Percentiles rank a stretch among this genome's conserved stretches.
phyloP scores from a whole-genome alignment of 2,329 filamentous ascomycete species.

The Hypoxylon sp. region DNA sequence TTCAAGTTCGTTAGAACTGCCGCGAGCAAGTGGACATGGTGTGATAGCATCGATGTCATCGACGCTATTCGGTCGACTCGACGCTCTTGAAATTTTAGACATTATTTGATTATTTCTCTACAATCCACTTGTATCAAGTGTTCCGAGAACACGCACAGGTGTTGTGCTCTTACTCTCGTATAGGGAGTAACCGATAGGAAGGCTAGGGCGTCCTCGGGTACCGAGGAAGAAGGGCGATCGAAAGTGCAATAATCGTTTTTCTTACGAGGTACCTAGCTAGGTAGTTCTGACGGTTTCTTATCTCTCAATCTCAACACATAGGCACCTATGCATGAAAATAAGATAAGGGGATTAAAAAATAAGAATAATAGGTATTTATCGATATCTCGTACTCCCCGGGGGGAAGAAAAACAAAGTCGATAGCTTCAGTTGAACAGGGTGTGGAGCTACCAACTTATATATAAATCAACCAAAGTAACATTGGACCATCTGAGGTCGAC shows the following conservation, averaged over 20 bases:
- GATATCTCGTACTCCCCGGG: background rate
- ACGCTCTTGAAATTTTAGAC: slow-evolving; percentile 34
- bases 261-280: too few species aligned
- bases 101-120: slow-evolving; percentile 24
- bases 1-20: slow-evolving; percentile 19
- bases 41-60: slow-evolving; percentile 56
- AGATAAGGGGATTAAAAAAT: slow-evolving; percentile 13
- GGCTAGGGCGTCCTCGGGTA: background rate
- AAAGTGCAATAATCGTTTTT: slow-evolving; percentile 7
- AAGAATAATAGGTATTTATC: background rate
- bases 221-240: background rate
- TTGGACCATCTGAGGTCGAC: slow-evolving; percentile 27
- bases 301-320: background rate
- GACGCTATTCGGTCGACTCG: slow-evolving; percentile 26
- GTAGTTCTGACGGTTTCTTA: slow-evolving; percentile 3
- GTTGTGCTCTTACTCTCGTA: slow-evolving; percentile 7
- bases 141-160: background rate
- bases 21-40: slow-evolving; percentile 48
- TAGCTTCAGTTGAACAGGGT: slow-evolving; percentile 21
- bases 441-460: slow-evolving; percentile 34
- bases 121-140: background rate
- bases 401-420: background rate
- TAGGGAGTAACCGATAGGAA: background rate
- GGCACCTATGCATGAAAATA: background rate
- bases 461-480: slow-evolving; percentile 29